These are phyloP conservation scores for Boechera retrofracta DNA, from an alignment of 345 rosid species.

Conservation along the genomic window DNA sequence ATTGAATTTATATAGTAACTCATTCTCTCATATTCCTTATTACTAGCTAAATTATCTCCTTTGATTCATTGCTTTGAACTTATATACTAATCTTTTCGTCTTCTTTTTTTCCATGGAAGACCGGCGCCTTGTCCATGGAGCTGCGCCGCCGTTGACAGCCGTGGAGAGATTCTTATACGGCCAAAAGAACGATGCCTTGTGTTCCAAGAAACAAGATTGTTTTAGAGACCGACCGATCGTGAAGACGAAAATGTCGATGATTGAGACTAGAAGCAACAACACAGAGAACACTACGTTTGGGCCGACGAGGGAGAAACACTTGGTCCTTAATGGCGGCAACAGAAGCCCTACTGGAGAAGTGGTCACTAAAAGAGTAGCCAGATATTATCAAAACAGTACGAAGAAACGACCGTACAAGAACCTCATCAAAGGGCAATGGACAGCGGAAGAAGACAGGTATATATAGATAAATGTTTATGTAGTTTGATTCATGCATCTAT, in stretches of 20 bases:
- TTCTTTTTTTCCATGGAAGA: conserved; percentile 34
- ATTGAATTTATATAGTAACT: conserved; percentile 36
- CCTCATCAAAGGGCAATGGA: conserved; percentile 98
- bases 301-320: conserved; percentile 34
- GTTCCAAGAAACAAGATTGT: conserved; percentile 39
- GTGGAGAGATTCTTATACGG: conserved; percentile 80
- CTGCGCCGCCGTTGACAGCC: conserved; percentile 75
- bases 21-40: conserved; percentile 33
- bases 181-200: conserved; percentile 44
- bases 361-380: conserved; percentile 36
- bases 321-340: conserved; percentile 40
- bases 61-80: conserved; percentile 27
- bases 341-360: conserved; percentile 40
- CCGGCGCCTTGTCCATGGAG: conserved; percentile 42
- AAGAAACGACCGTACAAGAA: conserved; percentile 54
- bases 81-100: conserved; percentile 20
- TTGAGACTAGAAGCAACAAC: conserved; percentile 39
- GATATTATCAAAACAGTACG: conserved; percentile 45
- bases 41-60: conserved; percentile 39
- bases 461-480: background rate
- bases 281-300: conserved; percentile 49
- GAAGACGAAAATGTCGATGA: conserved; percentile 26
- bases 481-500: background rate
- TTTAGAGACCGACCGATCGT: conserved; percentile 32
- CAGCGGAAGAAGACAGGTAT: conserved; percentile 89